A percentile compares a stretch with the other conserved stretches of the same genome.
Conservation (phyloP, 225 moss, liverwort and hornwort genomes). For the Anthoceros angustus region DNA sequence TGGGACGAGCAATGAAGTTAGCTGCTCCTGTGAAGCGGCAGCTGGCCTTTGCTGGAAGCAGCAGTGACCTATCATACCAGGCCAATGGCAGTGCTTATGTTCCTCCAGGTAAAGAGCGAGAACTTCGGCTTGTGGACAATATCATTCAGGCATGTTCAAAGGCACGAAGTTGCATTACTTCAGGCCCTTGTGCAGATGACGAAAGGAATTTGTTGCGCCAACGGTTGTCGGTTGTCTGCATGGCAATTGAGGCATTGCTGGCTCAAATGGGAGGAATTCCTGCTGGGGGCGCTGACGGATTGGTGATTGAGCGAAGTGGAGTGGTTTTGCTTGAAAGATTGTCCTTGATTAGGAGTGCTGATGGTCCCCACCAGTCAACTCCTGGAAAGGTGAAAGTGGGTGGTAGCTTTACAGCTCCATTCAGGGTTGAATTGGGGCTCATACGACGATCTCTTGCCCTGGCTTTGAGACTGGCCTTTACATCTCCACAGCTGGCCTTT, state of each 20-base stretch:
- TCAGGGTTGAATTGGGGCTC: conserved; percentile 41
- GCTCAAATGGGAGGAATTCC: conserved; percentile 40
- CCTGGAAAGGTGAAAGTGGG: conserved; percentile 1
- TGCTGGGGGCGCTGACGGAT: conserved; percentile 40
- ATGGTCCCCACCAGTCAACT: background rate
- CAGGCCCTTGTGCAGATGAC: conserved; percentile 31
- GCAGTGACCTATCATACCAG: background rate
- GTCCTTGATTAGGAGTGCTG: background rate
- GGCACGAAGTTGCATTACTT: conserved; percentile 22
- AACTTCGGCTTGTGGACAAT: conserved; percentile 23
- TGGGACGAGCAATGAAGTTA: conserved; percentile 14
- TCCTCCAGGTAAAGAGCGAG: conserved; percentile 1
- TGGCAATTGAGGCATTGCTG: conserved; percentile 49
- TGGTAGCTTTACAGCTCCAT: conserved; percentile 18
- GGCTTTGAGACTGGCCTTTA: conserved; percentile 35
- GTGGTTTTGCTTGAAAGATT: background rate
- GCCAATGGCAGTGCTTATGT: conserved; percentile 1
- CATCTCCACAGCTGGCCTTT: conserved; percentile 24
- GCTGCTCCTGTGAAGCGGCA: conserved; percentile 37
- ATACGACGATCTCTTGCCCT: conserved; percentile 43
- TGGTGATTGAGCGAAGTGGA: conserved; percentile 32
- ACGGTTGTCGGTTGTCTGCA: conserved; percentile 38
- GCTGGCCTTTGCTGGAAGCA: conserved; percentile 36
- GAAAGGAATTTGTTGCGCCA: conserved; percentile 32
- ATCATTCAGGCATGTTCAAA: conserved; percentile 33